Conservation (phyloP, 2,329 filamentous ascomycete species). For the Xylariomycetidae sp. region DNA sequence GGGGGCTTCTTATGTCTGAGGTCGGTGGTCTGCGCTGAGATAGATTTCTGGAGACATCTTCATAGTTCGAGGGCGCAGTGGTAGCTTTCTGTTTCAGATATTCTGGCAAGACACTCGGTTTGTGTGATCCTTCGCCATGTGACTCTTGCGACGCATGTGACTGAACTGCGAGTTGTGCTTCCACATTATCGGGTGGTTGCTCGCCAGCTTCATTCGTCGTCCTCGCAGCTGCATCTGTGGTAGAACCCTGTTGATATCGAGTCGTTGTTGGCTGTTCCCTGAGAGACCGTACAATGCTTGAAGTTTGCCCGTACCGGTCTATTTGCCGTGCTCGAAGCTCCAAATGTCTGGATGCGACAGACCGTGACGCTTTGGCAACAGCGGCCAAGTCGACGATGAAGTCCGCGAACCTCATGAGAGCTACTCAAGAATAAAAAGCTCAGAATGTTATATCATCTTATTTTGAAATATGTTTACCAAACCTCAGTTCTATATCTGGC, state of each 20-base stretch:
- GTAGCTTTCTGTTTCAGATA: neutral
- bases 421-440: slow-evolving; percentile 4
- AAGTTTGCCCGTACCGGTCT: slow-evolving; percentile 44
- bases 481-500: no score
- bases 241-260: neutral
- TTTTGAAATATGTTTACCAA: no score
- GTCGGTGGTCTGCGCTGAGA: slow-evolving; percentile 7
- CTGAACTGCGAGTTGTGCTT: slow-evolving; percentile 2
- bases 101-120: no score
- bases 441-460: slow-evolving; percentile 3
- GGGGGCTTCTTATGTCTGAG: slow-evolving; percentile 8
- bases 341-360: slow-evolving; percentile 60
- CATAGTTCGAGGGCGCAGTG: slow-evolving; percentile 2
- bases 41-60: slow-evolving; percentile 7
- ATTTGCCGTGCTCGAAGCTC: slow-evolving; percentile 53
- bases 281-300: slow-evolving; percentile 36
- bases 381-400: slow-evolving; percentile 65
- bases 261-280: slow-evolving; percentile 15
- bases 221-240: slow-evolving; percentile 1
- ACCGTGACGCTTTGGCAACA: slow-evolving; percentile 64
- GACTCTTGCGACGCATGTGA: slow-evolving; percentile 1
- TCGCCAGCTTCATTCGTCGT: slow-evolving; percentile 2
- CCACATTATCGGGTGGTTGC: slow-evolving; percentile 3
- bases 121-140: no score
- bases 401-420: slow-evolving; percentile 56